Evolutionary conservation across 257 asterid species (phyloP), one percentile per base, ranked within the genome.

Genomic region (Penstemon newberryi): DNA sequence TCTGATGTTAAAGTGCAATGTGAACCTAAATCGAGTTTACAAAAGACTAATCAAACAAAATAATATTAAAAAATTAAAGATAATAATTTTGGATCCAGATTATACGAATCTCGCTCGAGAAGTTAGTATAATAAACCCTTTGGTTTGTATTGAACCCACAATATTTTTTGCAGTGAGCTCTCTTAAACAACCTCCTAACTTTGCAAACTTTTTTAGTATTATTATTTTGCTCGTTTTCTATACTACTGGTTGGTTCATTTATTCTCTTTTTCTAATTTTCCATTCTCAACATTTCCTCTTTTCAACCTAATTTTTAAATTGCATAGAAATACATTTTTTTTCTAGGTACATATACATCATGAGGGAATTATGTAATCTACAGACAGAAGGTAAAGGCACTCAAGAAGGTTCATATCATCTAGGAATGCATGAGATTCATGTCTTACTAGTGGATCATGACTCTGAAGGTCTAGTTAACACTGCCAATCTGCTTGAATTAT

Each of bases 401-500:
- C 18, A 43, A 36, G n/a, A 53, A 56, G 64, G 58, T n/a, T 42
- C 70, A 12, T 53, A 41, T 41, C 46, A 5, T 12, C 13, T 47
- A 19, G 15, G 53, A 39, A 25, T 52, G 46, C 53, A n/a, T 6
- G 41, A 62, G 58, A 13, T 55, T 63, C 75, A 63, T 71, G 59
- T 71, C 12, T 44, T 71, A 57, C 11, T 71, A 0, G 75, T 71
- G 13, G 75, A 63, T 46, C 75, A 71, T 71, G 75, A 71, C 4
- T 6, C 65, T 8, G 69, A 63, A 2, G 41, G 41, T 33, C 18
- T 45, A 8, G 11, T 62, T 7, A 18, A 53, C 63, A 71, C 65
- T 4, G 60, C 56, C 43, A 53, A 46, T 15, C 6, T 54, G 50
- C 56, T 71, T 3, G 65, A 71, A 49, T 0, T 44, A 11, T 63